Conservation (phyloP, 768 basidiomycete genomes). For the Suillus decipiens region DNA sequence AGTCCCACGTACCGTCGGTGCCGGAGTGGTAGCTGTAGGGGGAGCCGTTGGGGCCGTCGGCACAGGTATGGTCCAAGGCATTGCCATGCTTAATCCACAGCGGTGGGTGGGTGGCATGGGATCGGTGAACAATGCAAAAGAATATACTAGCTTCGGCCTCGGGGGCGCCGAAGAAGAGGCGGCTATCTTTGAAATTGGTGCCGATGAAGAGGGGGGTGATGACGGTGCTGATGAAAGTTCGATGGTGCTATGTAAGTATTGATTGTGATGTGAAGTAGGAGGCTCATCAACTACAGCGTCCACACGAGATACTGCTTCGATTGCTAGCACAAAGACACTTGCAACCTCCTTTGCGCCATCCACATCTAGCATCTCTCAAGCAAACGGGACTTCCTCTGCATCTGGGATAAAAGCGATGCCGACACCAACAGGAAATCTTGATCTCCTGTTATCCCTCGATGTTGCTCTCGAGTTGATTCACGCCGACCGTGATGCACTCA, state of each 20-base stretch:
- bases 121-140: slow-evolving; percentile 13
- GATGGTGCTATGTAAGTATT: not conserved
- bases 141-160: slow-evolving; percentile 25
- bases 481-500: slow-evolving; percentile 86
- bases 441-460: slow-evolving; percentile 90
- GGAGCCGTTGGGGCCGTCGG: slow-evolving; percentile 70
- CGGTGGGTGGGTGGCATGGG: slow-evolving; percentile 63
- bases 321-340: slow-evolving; percentile 1
- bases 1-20: slow-evolving; percentile 80
- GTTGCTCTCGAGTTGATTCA: slow-evolving; percentile 91
- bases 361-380: not conserved
- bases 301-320: slow-evolving; percentile 6
- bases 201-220: slow-evolving; percentile 33
- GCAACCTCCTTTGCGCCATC: slow-evolving; percentile 4
- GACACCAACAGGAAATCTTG: slow-evolving; percentile 51
- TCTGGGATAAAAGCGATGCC: not conserved
- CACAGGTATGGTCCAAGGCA: slow-evolving; percentile 77
- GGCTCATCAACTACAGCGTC: slow-evolving; percentile 12
- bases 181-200: slow-evolving; percentile 53
- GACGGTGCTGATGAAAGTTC: slow-evolving; percentile 19
- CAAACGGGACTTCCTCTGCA: not conserved
- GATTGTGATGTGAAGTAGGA: slow-evolving; percentile 16
- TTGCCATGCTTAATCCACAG: slow-evolving; percentile 88
- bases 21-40: slow-evolving; percentile 58
- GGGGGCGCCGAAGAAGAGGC: slow-evolving; percentile 27